Percentiles rank a stretch among this genome's conserved stretches.
Evolutionary conservation across 192 early-diverging fungal genomes (phyloP).

Genomic region (Backusella psychrophila): DNA sequence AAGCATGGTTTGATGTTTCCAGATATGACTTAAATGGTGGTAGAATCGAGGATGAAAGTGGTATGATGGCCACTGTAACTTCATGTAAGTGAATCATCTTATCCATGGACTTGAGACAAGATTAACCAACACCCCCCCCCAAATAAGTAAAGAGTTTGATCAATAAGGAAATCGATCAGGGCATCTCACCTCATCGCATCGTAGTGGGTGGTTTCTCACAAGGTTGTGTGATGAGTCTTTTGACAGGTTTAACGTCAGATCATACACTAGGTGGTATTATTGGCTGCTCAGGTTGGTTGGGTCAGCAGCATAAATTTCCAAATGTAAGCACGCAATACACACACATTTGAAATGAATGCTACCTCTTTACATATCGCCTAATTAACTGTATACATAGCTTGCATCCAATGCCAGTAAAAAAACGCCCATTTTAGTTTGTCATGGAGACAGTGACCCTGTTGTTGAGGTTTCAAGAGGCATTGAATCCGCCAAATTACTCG

Average conservation of each 20-base stretch:
- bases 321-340: constrained; percentile 22
- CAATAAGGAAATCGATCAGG: constrained; percentile 69
- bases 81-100: constrained; percentile 20
- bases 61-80: constrained; percentile 61
- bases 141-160: constrained; percentile 57
- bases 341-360: not conserved
- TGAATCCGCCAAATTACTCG: constrained; percentile 60
- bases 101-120: not conserved
- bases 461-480: constrained; percentile 74
- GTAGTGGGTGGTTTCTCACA: constrained; percentile 96
- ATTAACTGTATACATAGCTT: constrained; percentile 28
- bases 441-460: constrained; percentile 77
- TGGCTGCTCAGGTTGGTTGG: constrained; percentile 81
- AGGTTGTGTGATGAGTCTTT: constrained; percentile 69
- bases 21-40: constrained; percentile 44
- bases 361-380: not conserved
- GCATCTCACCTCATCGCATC: constrained; percentile 81
- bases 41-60: constrained; percentile 64
- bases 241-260: constrained; percentile 69
- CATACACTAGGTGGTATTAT: constrained; percentile 67
- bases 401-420: constrained; percentile 56
- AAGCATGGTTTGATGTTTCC: constrained; percentile 83
- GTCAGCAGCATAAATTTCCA: constrained; percentile 49
- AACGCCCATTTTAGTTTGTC: constrained; percentile 82
- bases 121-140: not conserved